Evolutionary conservation across 2,329 filamentous ascomycete genomes (phyloP), one percentile per base, ranked within the genome.

Genomic region (Chrysoporthe puriensis): DNA sequence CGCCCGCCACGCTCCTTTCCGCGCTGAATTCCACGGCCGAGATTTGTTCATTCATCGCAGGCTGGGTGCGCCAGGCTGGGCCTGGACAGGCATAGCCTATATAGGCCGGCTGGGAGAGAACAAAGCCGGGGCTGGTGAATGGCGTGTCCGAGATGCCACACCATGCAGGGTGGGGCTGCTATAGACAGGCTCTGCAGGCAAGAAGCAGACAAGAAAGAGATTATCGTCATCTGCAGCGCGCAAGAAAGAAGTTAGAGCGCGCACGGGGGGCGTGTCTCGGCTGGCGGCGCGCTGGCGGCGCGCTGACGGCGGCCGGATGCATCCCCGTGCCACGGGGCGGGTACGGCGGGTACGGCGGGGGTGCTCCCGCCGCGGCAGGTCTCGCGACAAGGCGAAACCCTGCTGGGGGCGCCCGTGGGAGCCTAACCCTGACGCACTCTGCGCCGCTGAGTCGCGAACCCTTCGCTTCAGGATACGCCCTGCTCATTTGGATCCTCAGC

Each of bases 401-500:
- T 48, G 46, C 46, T 9, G 26, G 26, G 26, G 26, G 26, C 26
- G 26, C 26, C 26, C 26, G 26, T 26, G 26, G 26, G 26, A 26
- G 26, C 26, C 26, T 26, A 52, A 26, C 48, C 48, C 48, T 32
- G 11, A 14, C 21, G 21, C n/a, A 21, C 21, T 26, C 3, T 52
- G 9, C 48, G 18, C 44, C 4, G 44, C 50, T 54, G 64, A 66
- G 50, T 34, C 57, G 64, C 57, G 26, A 48, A 26, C 36, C 43
- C 57, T 58, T 44, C 57, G 61, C 61, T 66, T 66, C 64, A 66
- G 64, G 57, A 66, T 62, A 62, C 64, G 43, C 50, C 43, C 57
- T 52, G 57, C 46, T 62, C 57, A 66, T 66, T 59, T 66, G 42
- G 61, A 36, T 26, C 36, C 64, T 66, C 64, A 62, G 60, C 57